A percentile compares a stretch with the other conserved stretches of the same genome.
These are phyloP conservation scores for Xylariomycetidae sp. DNA, from an alignment of 2,329 filamentous ascomycete species.

Conservation along the genomic window DNA sequence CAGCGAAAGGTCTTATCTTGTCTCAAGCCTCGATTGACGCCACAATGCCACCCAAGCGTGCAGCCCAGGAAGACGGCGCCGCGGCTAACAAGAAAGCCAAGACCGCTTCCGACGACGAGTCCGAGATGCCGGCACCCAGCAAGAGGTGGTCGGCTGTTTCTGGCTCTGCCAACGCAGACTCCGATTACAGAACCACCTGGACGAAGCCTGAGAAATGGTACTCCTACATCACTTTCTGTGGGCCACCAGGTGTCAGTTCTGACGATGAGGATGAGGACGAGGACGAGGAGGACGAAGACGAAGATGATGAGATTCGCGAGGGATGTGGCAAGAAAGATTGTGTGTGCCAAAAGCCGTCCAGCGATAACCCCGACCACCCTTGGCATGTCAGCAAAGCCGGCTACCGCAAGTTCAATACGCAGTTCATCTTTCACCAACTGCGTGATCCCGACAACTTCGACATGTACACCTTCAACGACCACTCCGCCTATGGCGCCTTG, in stretches of 20 bases:
- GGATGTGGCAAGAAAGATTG: constrained; percentile 22
- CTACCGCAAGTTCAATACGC: constrained; percentile 18
- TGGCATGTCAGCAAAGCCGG: constrained; percentile 27
- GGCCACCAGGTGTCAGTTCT: constrained; percentile 1
- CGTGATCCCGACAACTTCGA: constrained; percentile 32
- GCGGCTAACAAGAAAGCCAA: constrained; percentile 16
- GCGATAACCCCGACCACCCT: constrained; percentile 26
- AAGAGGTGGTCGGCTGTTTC: constrained; percentile 28
- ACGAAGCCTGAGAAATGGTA: constrained; percentile 22
- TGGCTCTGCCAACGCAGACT: constrained; percentile 28
- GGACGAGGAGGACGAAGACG: constrained; percentile 6
- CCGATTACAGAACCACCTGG: constrained; percentile 19
- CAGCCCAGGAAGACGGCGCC: constrained; percentile 6
- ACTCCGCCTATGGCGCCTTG: constrained; percentile 31
- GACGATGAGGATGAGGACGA: constrained; percentile 8
- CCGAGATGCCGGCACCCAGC: constrained; percentile 15
- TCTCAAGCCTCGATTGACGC: too few species aligned
- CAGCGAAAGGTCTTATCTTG: too few species aligned
- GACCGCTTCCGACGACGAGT: constrained; percentile 3
- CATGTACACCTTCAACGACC: constrained; percentile 39
- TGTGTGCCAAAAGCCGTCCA: constrained; percentile 24
- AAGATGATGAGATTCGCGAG: constrained; percentile 2
- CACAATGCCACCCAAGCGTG: constrained; percentile 20
- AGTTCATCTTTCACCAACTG: constrained; percentile 14
- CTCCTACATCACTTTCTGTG: constrained; percentile 24